A percentile compares a stretch with the other conserved stretches of the same genome.
phyloP scores from a whole-genome alignment of 164 flowering plant genomes.

The Houttuynia cordata region DNA sequence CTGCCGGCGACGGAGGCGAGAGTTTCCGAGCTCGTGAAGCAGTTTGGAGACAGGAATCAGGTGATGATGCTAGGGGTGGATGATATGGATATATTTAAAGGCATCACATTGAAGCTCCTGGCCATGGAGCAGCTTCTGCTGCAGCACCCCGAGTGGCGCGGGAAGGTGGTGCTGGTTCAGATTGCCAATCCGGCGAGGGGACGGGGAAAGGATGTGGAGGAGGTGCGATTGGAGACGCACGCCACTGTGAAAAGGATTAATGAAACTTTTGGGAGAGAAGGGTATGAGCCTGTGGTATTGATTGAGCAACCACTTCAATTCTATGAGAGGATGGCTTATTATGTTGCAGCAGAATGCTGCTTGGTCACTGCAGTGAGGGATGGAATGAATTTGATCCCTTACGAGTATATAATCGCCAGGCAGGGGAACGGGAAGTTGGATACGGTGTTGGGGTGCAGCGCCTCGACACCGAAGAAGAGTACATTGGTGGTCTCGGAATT shows the following conservation, averaged over 20 bases:
- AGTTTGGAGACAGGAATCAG: constrained; percentile 23
- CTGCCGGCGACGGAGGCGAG: constrained; percentile 51
- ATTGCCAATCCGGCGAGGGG: constrained; percentile 73
- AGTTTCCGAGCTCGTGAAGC: constrained; percentile 38
- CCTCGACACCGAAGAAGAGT: constrained; percentile 44
- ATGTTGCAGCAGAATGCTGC: constrained; percentile 51
- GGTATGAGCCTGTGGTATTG: constrained; percentile 46
- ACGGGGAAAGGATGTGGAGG: constrained; percentile 57
- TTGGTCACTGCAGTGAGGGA: constrained; percentile 64
- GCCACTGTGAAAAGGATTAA: constrained; percentile 44
- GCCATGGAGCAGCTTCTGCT: constrained; percentile 66
- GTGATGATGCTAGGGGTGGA: constrained; percentile 64
- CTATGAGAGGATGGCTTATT: constrained; percentile 54
- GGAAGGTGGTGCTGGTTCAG: constrained; percentile 67
- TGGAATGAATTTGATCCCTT: constrained; percentile 77
- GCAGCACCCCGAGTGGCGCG: constrained; percentile 58
- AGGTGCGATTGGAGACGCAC: constrained; percentile 49
- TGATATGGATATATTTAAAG: constrained; percentile 78
- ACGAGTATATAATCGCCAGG: constrained; percentile 52
- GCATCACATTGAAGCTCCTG: constrained; percentile 57
- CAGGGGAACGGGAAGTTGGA: constrained; percentile 55
- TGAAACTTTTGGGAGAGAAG: constrained; percentile 36
- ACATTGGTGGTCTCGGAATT: constrained; percentile 71
- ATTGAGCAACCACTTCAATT: constrained; percentile 40
- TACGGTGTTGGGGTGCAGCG: constrained; percentile 27